phyloP scores from a whole-genome alignment of 2,329 filamentous ascomycete genomes.

The Cercospora janseana region DNA sequence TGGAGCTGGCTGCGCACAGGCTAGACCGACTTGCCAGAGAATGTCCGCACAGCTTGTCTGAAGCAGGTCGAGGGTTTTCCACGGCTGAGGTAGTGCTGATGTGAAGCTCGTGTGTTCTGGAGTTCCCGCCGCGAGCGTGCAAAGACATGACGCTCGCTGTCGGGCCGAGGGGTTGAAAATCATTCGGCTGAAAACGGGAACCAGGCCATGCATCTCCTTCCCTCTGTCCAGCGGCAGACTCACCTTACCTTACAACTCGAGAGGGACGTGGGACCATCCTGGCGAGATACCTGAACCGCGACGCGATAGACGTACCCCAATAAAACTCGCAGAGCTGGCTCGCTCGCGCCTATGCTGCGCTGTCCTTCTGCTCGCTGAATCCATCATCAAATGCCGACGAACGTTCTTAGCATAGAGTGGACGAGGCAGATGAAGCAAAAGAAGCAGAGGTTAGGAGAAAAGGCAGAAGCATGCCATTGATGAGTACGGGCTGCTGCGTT shows the following conservation, averaged over 20 bases:
- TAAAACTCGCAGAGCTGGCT: background rate
- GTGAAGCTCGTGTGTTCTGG: background rate
- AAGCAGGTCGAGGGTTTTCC: background rate
- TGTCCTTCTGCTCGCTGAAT: too few species aligned
- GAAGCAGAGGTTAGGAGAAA: too few species aligned
- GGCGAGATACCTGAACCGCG: background rate
- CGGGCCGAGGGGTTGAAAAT: background rate
- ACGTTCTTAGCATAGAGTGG: too few species aligned
- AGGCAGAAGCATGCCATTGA: too few species aligned
- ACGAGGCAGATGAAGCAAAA: too few species aligned
- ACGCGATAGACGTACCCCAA: slow-evolving; percentile 3
- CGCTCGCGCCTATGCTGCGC: too few species aligned
- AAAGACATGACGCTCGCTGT: slow-evolving; percentile 3
- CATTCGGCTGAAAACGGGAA: background rate
- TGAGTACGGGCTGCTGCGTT: too few species aligned
- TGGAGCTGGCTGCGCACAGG: background rate
- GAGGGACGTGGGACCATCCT: background rate
- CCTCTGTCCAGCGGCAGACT: background rate
- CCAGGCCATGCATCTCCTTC: slow-evolving; percentile 1
- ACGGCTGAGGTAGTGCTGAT: background rate
- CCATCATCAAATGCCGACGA: too few species aligned
- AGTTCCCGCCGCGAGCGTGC: slow-evolving; percentile 1
- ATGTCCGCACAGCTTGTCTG: background rate
- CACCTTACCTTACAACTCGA: background rate
- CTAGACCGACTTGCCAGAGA: background rate